phyloP scores from a whole-genome alignment of 2,329 filamentous ascomycete species.

The Calycina herbarum region DNA sequence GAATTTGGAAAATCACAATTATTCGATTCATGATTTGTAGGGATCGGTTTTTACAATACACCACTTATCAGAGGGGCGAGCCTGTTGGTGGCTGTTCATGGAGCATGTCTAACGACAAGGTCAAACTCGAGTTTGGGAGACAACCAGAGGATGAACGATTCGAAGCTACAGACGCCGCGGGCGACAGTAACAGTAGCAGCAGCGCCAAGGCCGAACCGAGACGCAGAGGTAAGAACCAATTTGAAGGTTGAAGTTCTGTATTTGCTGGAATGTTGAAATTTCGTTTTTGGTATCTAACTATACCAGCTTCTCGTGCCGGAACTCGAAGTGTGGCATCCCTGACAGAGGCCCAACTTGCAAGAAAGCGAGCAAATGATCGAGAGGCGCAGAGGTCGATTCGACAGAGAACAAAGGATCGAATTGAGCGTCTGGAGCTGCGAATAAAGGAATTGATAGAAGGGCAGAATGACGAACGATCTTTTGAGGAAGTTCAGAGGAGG shows the following conservation, averaged over 20 bases:
- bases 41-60: conserved; percentile 2
- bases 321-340: conserved; percentile 82
- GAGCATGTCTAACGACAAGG: conserved; percentile 24
- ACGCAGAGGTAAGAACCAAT: conserved; percentile 30
- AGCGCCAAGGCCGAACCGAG: conserved; percentile 24
- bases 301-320: conserved; percentile 43
- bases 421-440: conserved; percentile 73
- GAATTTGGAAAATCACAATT: background rate
- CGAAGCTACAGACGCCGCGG: conserved; percentile 9
- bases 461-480: conserved; percentile 50
- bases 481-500: conserved; percentile 52
- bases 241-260: background rate
- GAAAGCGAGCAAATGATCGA: conserved; percentile 74
- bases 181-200: conserved; percentile 7
- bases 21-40: background rate
- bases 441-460: conserved; percentile 67
- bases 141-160: conserved; percentile 13
- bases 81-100: background rate
- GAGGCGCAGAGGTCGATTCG: conserved; percentile 56
- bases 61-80: conserved; percentile 9
- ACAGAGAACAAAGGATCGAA: conserved; percentile 81
- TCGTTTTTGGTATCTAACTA: conserved; percentile 21
- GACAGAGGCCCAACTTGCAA: conserved; percentile 80
- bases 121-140: conserved; percentile 13
- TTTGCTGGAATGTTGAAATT: background rate